Evolutionary conservation across 2,329 filamentous ascomycete species (phyloP).

Genomic region (Aspergillus uvarum): DNA sequence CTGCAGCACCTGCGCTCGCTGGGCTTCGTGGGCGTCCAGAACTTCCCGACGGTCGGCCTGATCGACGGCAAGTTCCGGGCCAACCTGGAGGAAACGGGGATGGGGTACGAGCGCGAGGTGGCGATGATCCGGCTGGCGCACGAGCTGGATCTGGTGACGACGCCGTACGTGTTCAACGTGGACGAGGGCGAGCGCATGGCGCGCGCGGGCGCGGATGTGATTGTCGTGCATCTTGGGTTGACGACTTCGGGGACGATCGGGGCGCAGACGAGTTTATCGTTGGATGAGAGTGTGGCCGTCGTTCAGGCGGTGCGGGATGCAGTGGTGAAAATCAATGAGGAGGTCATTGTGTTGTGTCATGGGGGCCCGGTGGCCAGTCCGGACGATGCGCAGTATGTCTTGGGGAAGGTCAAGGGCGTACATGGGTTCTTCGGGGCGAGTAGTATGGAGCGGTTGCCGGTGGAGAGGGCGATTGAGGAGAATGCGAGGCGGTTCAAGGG

Average conservation of each 20-base stretch:
- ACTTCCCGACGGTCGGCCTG: slow-evolving; percentile 71
- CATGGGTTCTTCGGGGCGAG: slow-evolving; percentile 72
- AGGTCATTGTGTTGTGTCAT: slow-evolving; percentile 68
- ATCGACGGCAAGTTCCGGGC: slow-evolving; percentile 67
- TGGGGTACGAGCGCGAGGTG: slow-evolving; percentile 67
- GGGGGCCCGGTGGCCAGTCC: slow-evolving; percentile 67
- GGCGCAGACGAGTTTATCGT: slow-evolving; percentile 58
- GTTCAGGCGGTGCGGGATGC: slow-evolving; percentile 66
- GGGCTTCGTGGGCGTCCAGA: slow-evolving; percentile 69
- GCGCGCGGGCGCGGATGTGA: slow-evolving; percentile 62
- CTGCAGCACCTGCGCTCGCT: slow-evolving; percentile 59
- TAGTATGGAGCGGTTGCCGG: slow-evolving; percentile 66
- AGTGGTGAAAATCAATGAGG: slow-evolving; percentile 54
- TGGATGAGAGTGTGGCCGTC: slow-evolving; percentile 63
- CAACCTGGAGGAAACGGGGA: slow-evolving; percentile 70
- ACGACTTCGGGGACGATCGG: slow-evolving; percentile 66
- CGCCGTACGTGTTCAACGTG: slow-evolving; percentile 67
- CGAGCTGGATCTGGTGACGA: slow-evolving; percentile 62
- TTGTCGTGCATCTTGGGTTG: slow-evolving; percentile 69
- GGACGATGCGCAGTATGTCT: slow-evolving; percentile 62
- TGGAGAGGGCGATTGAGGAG: slow-evolving; percentile 64
- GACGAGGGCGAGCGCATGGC: slow-evolving; percentile 64
- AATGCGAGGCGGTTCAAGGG: slow-evolving; percentile 57
- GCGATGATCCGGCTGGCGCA: slow-evolving; percentile 64
- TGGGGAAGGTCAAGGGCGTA: slow-evolving; percentile 60